phyloP scores from a whole-genome alignment of 345 rosid species.

The Euphorbia peplus region DNA sequence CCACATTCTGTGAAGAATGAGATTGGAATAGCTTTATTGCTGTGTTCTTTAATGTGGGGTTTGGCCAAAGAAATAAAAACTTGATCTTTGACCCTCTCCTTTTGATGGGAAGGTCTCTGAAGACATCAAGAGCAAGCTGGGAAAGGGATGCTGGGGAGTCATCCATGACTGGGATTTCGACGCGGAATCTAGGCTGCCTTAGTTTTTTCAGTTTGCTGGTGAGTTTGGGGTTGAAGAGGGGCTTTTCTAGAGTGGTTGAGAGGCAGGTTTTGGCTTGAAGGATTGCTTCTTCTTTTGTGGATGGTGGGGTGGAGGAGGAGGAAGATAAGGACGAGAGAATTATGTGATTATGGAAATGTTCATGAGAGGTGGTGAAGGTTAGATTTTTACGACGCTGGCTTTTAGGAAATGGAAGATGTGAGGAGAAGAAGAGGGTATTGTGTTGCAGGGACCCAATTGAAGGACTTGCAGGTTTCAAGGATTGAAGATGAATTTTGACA shows the following conservation, averaged over 20 bases:
- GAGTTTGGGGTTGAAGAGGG: slow-evolving; percentile 72
- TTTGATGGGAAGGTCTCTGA: slow-evolving; percentile 46
- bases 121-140: slow-evolving; percentile 53
- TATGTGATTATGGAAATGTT: slow-evolving; percentile 23
- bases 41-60: slow-evolving; percentile 26
- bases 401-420: slow-evolving; percentile 9
- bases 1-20: slow-evolving; percentile 24
- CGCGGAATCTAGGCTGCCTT: slow-evolving; percentile 68
- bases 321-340: slow-evolving; percentile 27
- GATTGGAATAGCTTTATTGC: slow-evolving; percentile 41
- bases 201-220: slow-evolving; percentile 65
- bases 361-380: neutral
- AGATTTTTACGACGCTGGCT: slow-evolving; percentile 5
- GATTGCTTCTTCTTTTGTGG: slow-evolving; percentile 77
- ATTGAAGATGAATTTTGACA: slow-evolving; percentile 30
- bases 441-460: slow-evolving; percentile 15
- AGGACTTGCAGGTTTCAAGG: slow-evolving; percentile 17
- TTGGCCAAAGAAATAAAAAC: slow-evolving; percentile 55
- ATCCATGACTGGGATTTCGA: slow-evolving; percentile 68
- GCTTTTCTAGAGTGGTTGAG: slow-evolving; percentile 58
- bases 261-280: slow-evolving; percentile 78
- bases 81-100: slow-evolving; percentile 55
- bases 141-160: slow-evolving; percentile 61
- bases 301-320: slow-evolving; percentile 54
- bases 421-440: neutral